These are phyloP conservation scores for Talaromyces sp. DNA, from an alignment of 2,329 filamentous ascomycete species.

Conservation along the genomic window DNA sequence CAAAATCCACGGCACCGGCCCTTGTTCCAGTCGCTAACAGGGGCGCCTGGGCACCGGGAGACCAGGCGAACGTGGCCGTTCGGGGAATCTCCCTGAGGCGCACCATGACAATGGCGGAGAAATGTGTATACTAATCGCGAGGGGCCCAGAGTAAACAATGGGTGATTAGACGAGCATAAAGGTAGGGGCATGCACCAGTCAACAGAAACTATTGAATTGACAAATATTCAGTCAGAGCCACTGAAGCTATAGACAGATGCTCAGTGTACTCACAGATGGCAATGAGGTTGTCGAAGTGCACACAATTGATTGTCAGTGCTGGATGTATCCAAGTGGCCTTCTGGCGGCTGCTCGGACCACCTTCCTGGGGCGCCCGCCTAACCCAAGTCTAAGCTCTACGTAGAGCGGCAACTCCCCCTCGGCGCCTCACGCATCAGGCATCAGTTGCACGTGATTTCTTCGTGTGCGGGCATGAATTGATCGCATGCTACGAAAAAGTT, in stretches of 20 bases:
- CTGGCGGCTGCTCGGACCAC: conserved; percentile 15
- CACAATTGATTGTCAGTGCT: conserved; percentile 1
- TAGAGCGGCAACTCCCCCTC: not conserved
- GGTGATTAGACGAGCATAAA: conserved; percentile 14
- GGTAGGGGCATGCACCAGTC: conserved; percentile 18
- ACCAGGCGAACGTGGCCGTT: conserved; percentile 97
- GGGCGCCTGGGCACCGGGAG: conserved; percentile 71
- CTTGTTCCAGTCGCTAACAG: conserved; percentile 90
- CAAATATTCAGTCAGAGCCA: not conserved
- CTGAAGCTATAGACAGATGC: not conserved
- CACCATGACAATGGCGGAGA: conserved; percentile 65
- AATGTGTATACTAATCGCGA: conserved; percentile 20
- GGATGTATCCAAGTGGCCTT: conserved; percentile 40
- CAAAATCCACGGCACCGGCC: conserved; percentile 89
- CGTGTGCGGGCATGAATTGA: conserved; percentile 1
- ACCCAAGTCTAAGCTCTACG: not conserved
- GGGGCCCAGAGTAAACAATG: conserved; percentile 16
- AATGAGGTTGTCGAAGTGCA: not conserved
- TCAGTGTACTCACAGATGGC: not conserved
- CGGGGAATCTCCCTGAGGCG: conserved; percentile 93
- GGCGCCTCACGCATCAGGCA: conserved; percentile 13
- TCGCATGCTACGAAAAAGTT: not conserved
- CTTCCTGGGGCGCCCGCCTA: not conserved
- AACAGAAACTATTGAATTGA: conserved; percentile 1
- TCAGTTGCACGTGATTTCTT: conserved; percentile 9